phyloP scores from a whole-genome alignment of 2,329 filamentous ascomycete species.

The Colletotrichum cereale region DNA sequence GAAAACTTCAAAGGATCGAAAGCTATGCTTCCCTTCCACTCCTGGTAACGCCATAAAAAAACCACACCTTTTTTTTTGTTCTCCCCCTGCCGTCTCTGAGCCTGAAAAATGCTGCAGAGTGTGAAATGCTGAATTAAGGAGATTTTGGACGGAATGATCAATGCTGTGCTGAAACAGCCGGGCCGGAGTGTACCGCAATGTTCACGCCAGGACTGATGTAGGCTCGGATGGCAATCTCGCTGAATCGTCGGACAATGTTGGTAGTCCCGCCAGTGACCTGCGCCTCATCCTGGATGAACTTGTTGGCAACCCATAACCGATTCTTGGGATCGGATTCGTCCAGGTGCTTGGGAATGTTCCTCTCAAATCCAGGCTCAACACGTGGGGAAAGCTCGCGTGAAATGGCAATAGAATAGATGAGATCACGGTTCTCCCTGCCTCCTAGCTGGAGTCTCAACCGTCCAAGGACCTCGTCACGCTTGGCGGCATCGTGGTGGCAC shows the following conservation, averaged over 20 bases:
- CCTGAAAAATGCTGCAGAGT: constrained; percentile 32
- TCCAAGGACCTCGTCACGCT: constrained; percentile 75
- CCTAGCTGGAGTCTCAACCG: constrained; percentile 79
- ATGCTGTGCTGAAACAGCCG: constrained; percentile 12
- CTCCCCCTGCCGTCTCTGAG: constrained; percentile 10
- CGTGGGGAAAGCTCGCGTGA: constrained; percentile 80
- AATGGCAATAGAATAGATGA: constrained; percentile 89
- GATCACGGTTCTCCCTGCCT: constrained; percentile 87
- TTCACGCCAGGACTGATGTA: constrained; percentile 68
- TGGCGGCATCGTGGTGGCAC: constrained; percentile 61
- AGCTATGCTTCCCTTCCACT: constrained; percentile 33
- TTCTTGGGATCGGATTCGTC: constrained; percentile 76
- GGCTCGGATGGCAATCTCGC: constrained; percentile 74
- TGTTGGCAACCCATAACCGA: constrained; percentile 76
- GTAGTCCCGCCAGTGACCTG: constrained; percentile 76
- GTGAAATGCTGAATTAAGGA: constrained; percentile 20
- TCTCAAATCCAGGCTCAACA: constrained; percentile 70
- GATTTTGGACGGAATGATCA: constrained; percentile 5
- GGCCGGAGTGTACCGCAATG: constrained; percentile 47
- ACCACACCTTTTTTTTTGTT: constrained; percentile 1
- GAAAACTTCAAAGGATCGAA: constrained; percentile 16
- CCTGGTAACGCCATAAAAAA: constrained; percentile 29
- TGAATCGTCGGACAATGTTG: constrained; percentile 78
- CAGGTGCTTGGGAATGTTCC: constrained; percentile 67
- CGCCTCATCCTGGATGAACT: constrained; percentile 76